Conservation (phyloP, 257 asterid species). For the Asclepias syriaca region DNA sequence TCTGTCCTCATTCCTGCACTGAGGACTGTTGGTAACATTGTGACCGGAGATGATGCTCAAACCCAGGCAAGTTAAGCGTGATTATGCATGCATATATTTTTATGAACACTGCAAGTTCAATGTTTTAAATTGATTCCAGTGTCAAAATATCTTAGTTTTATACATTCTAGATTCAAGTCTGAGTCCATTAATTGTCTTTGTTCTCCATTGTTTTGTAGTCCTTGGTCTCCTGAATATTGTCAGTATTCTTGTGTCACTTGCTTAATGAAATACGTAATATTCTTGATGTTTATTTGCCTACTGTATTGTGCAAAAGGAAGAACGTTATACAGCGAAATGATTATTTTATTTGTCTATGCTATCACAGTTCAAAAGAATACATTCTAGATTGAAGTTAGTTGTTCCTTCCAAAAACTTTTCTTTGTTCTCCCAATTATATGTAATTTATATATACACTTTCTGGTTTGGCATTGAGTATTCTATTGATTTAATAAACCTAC, state of each 20-base stretch:
- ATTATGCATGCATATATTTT: background rate
- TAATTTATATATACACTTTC: too few species aligned
- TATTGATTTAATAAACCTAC: background rate
- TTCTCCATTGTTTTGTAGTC: background rate
- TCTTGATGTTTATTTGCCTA: background rate
- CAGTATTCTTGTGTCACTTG: conserved; percentile 10
- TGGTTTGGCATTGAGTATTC: background rate
- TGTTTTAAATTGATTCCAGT: background rate
- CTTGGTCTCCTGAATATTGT: conserved; percentile 16
- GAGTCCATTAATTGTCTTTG: background rate
- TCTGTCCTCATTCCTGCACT: conserved; percentile 94
- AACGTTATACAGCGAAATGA: background rate
- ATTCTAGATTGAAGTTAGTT: too few species aligned
- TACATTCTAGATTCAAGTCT: conserved; percentile 9
- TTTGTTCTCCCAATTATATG: too few species aligned
- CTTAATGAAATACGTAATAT: conserved; percentile 12
- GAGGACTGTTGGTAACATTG: conserved; percentile 92
- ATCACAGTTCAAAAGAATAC: background rate
- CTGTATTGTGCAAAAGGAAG: conserved; percentile 1
- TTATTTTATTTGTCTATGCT: background rate
- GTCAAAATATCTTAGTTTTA: background rate
- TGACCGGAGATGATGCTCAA: conserved; percentile 85
- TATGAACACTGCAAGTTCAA: background rate
- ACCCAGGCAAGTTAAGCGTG: conserved; percentile 50
- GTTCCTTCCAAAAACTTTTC: too few species aligned